These are phyloP conservation scores for Trichopus zeylanicus DNA, from an alignment of 116 monocot species.

Conservation along the genomic window DNA sequence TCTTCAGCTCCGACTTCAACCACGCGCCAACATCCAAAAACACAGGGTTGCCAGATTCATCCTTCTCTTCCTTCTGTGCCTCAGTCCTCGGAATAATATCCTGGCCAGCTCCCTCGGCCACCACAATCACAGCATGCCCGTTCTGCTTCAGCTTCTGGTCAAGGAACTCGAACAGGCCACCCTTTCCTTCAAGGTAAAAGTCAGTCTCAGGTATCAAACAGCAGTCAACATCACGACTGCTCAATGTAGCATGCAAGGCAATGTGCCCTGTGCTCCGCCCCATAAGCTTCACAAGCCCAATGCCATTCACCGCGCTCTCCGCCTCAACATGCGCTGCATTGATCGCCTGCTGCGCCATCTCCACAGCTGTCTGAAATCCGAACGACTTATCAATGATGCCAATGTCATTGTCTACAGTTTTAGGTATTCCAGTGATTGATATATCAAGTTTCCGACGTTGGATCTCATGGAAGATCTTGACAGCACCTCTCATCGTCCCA, in stretches of 20 bases:
- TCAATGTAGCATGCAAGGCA: slow-evolving; percentile 58
- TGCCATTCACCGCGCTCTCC: slow-evolving; percentile 67
- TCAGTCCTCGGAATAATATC: slow-evolving; percentile 39
- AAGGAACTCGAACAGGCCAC: slow-evolving; percentile 66
- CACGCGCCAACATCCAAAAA: slow-evolving; percentile 61
- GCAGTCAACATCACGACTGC: slow-evolving; percentile 77
- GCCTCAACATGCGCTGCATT: slow-evolving; percentile 65
- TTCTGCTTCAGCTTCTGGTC: slow-evolving; percentile 41
- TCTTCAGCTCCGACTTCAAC: slow-evolving; percentile 59
- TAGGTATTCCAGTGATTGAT: slow-evolving; percentile 58
- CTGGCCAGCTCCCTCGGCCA: slow-evolving; percentile 75
- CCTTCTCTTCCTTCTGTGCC: slow-evolving; percentile 30
- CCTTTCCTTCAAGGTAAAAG: slow-evolving; percentile 62
- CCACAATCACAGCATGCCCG: slow-evolving; percentile 64
- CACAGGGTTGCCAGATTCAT: slow-evolving; percentile 60
- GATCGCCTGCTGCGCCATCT: slow-evolving; percentile 65
- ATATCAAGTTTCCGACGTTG: slow-evolving; percentile 36
- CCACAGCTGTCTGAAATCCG: slow-evolving; percentile 75
- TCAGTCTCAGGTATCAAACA: slow-evolving; percentile 65
- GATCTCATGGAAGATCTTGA: slow-evolving; percentile 52
- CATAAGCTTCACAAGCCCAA: slow-evolving; percentile 81
- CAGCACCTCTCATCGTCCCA: slow-evolving; percentile 66
- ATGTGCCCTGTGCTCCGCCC: slow-evolving; percentile 78
- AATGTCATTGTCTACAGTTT: slow-evolving; percentile 81
- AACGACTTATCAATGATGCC: slow-evolving; percentile 81